Evolutionary conservation across 108 stramenopile genomes (phyloP), one percentile per base, ranked within the genome.

Genomic region (Schizochytrium sp.): DNA sequence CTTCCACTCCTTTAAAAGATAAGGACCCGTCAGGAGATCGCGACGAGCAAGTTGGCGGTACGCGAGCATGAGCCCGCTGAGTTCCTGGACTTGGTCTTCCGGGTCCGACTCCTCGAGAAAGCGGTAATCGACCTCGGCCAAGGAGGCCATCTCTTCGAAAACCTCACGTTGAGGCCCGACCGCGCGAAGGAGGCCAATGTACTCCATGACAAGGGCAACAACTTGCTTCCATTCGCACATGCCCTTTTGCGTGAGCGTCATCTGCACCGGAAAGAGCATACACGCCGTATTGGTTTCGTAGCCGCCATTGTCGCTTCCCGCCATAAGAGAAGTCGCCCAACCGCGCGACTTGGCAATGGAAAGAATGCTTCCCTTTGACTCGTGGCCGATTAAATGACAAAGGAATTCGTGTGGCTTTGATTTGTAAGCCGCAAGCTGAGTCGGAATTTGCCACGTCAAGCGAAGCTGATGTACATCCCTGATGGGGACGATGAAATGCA

Each of bases 341-440:
- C 97, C 96, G 51, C 91, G 90, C 57, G 93, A 93, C 53, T 95
- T 95, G 58, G 98, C 92, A 55, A 95, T 58, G 47, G 92, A 87
- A 88, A 98, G 95, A 72, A 98, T 89, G 59, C 94, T 95, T 44
- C 98, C 98, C 19, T 95, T 93, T 72, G 97, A 94, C 95, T 99
- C 99, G 89, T 99, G 98, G 44, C 99, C 99, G 5, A 99, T 91
- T 58, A 99, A 91, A 87, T 99, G 98, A 28, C 95, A 93, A 14
- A 98, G 41, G 23, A 97, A 96, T 6, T 97, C 92, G 90, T 95
- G 90, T 4, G 98, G 98, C 87, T 94, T 95, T 21, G 89, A 90
- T 51, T 51, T 44, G 87, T 92, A 92, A 44, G 90, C 53, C 34
- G 34, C 41, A 6, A 47, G 60, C 57, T 92, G 59, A 4, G 97